Percentiles rank a stretch among this genome's conserved stretches.
Conservation (phyloP, 805 yeast genomes). For the Maudiozyma bulderi region DNA sequence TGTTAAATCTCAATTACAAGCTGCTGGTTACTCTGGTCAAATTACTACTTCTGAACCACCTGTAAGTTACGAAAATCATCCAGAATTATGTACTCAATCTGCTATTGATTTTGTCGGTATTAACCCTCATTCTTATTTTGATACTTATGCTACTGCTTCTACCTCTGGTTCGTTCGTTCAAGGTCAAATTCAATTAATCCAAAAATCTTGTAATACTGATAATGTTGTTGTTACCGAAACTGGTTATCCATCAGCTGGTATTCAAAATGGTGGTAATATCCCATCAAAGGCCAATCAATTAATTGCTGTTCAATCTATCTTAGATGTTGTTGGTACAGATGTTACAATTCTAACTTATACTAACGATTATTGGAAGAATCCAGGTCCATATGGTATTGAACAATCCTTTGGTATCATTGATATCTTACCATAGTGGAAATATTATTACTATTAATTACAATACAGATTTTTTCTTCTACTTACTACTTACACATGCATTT, state of each 20-base stretch:
- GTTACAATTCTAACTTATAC: constrained; percentile 70
- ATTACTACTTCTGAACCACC: constrained; percentile 89
- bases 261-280: constrained; percentile 58
- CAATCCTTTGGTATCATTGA: constrained; percentile 70
- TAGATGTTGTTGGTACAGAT: constrained; percentile 47
- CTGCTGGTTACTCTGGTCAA: constrained; percentile 68
- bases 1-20: constrained; percentile 47
- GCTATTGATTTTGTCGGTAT: constrained; percentile 77
- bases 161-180: constrained; percentile 63
- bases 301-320: constrained; percentile 55
- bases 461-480: neutral
- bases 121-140: constrained; percentile 82
- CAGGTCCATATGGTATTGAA: constrained; percentile 79
- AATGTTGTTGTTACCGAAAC: constrained; percentile 68
- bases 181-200: constrained; percentile 50
- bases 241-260: constrained; percentile 78
- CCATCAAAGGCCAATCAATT: constrained; percentile 65
- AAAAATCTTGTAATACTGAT: constrained; percentile 45
- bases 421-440: constrained; percentile 9
- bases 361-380: constrained; percentile 78
- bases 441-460: no score
- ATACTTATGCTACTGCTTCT: constrained; percentile 47
- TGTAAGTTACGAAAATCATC: constrained; percentile 51
- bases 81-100: constrained; percentile 58
- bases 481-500: neutral